Base-by-base conservation (phyloP, 768 basidiomycete genomes). In the Lactifluus rugatus region DNA sequence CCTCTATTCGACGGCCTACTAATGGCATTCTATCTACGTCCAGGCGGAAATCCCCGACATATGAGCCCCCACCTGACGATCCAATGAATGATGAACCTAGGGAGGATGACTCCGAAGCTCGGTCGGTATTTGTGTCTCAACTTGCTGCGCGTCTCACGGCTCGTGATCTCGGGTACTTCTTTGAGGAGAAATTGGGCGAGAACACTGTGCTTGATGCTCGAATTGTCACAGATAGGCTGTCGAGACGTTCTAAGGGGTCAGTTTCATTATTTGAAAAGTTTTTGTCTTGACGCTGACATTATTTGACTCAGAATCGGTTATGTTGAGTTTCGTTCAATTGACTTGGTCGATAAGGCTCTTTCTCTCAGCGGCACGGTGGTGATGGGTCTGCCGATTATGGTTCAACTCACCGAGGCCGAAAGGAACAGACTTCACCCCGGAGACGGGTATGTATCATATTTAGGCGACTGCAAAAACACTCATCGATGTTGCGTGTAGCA, bases 61-160 rank as follows among this genome's bases (percentile, higher is more conserved):
- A 89, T 64, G 87, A 87, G 44, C 75, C 78, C 19, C 79, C 80
- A 26, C 72, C 73, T 28, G 79, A 84, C 36, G 89, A 91, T 66
- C 64, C 76, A 75, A 21, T 87, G 84, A 69, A 87, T 87, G 91
- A 95, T 65, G 93, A 97, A 63, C 86, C 87, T 7, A 87, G 87
- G 67, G 91, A 93, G 72, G 93, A 97, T 70, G 95, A 98, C 69
- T 93, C 92, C 56, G 96, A 98, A 83, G 87, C 91, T 68, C 88
- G 96, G 72, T 97, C 96, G 66, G 92, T 97, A 65, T 98, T 98
- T 74, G 93, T 96, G 70, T 95, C 94, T 66, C 96, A 98, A 75
- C 85, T 99, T 70, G 92, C 96, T 66, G 93, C 93, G 61, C 87
- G 93, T 68, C 83, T 98, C 70, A 97, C 94, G 58, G 93, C 94